phyloP scores from a whole-genome alignment of 2,329 filamentous ascomycete species.

The Leptographium flavum region DNA sequence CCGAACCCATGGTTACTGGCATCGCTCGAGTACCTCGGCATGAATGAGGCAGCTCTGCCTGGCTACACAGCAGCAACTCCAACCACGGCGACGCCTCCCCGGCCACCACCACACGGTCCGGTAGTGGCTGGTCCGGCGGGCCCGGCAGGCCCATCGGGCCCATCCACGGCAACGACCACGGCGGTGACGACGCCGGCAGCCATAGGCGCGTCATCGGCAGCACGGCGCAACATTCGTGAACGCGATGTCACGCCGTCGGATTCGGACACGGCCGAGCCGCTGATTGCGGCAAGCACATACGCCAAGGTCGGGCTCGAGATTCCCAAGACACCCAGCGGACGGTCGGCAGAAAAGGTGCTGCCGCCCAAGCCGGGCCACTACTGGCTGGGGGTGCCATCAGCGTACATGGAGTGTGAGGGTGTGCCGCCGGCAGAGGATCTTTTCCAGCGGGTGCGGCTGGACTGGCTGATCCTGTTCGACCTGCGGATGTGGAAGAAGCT shows the following conservation, averaged over 20 bases:
- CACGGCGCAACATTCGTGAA: constrained; percentile 24
- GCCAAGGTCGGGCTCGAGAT: constrained; percentile 56
- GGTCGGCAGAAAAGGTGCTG: constrained; percentile 23
- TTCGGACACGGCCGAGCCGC: constrained; percentile 55
- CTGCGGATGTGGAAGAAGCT: constrained; percentile 93
- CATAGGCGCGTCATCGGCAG: neutral
- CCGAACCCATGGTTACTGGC: neutral
- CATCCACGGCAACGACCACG: neutral
- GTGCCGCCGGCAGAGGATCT: constrained; percentile 71
- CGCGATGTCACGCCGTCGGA: constrained; percentile 56
- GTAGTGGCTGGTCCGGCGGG: neutral
- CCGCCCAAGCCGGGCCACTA: constrained; percentile 59
- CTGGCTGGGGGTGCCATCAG: constrained; percentile 70
- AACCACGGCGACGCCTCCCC: neutral
- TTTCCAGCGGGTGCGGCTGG: constrained; percentile 75
- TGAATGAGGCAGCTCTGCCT: constrained; percentile 36
- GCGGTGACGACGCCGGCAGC: neutral
- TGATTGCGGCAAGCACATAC: constrained; percentile 47
- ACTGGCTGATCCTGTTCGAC: constrained; percentile 92
- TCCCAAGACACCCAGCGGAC: constrained; percentile 63
- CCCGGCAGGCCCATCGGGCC: neutral
- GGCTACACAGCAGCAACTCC: neutral
- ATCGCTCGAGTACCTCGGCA: neutral
- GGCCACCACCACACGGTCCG: neutral
- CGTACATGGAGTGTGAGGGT: constrained; percentile 47